Base-by-base conservation (phyloP, 2,329 filamentous ascomycete genomes). In the Xylaria sp. region DNA sequence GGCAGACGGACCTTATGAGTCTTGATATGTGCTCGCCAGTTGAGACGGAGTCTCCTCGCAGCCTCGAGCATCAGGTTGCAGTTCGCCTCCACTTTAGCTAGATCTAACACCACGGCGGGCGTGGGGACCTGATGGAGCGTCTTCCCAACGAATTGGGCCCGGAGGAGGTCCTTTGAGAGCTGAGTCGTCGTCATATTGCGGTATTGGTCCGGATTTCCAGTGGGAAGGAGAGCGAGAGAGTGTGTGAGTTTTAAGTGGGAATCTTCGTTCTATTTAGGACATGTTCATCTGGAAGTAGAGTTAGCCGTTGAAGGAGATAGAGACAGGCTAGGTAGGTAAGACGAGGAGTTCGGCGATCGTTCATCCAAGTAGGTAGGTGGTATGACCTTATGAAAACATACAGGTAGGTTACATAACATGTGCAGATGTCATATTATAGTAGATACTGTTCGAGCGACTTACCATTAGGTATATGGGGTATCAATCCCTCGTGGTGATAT, bases 21-120 rank as follows among this genome's bases (percentile, higher is more conserved):
- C 81, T 96, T 96, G 68, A 95, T 88, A 78, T 96, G 93, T 1
- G 91, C 90, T 67, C 93, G 84, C 82, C 93, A 95, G 6, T 85
- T 86, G 28, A 94, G 83, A 0, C 85, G 83, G 15, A 94, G 80
- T 59, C 81, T 80, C 48, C 85, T 78, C 15, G 87, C 85, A 0
- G 91, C 87, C 13, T 88, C 82, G 6, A 93, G 86, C 91, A 96
- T 94, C 42, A 87, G 83, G 68, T 83, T 80, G 79, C 92, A 95
- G 75, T 95, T 93, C 58, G 84, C 81, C 63, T 86, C 83, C 28
- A 93, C 81, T 49, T 90, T 89, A 3, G 88, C 88, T 11, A 89
- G 78, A 77, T 95, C 92, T 15, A 95, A 80, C 48, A 95, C 83
- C 3, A 87, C 87, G 1, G 90, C 87, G 0, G 93, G 93, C 0